phyloP scores from a whole-genome alignment of 1,139 yeast species.

The Kurtzmaniella natalensis region DNA sequence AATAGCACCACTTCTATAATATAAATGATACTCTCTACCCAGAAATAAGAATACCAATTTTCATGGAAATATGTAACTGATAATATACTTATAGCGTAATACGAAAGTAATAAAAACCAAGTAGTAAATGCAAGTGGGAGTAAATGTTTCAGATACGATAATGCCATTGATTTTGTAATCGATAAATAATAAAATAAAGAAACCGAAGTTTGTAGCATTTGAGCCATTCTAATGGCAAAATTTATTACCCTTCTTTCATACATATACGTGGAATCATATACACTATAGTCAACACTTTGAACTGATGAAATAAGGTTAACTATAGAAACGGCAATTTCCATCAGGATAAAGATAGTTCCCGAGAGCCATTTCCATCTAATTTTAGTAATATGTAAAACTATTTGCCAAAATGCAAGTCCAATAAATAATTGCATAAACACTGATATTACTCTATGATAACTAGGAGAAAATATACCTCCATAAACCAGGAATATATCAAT shows the following conservation, averaged over 20 bases:
- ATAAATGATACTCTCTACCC: conserved; percentile 37
- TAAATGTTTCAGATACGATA: conserved; percentile 31
- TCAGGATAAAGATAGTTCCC: conserved; percentile 15
- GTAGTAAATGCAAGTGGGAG: conserved; percentile 40
- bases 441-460: conserved; percentile 25
- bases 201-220: conserved; percentile 24
- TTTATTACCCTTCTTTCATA: conserved; percentile 22
- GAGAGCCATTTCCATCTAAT: conserved; percentile 17
- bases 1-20: conserved; percentile 36
- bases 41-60: conserved; percentile 30
- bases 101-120: conserved; percentile 28
- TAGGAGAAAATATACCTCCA: conserved; percentile 22
- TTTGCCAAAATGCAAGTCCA: conserved; percentile 39
- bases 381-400: conserved; percentile 22
- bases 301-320: conserved; percentile 15
- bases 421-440: conserved; percentile 31
- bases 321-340: conserved; percentile 19
- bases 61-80: conserved; percentile 21
- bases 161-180: conserved; percentile 24
- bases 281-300: conserved; percentile 7
- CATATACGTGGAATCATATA: conserved; percentile 16
- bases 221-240: conserved; percentile 18
- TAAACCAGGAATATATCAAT: conserved; percentile 35
- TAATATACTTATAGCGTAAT: conserved; percentile 27
- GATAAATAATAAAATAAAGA: conserved; percentile 27